Base-by-base conservation (phyloP, 257 asterid species). In the Eustoma russellianum region DNA sequence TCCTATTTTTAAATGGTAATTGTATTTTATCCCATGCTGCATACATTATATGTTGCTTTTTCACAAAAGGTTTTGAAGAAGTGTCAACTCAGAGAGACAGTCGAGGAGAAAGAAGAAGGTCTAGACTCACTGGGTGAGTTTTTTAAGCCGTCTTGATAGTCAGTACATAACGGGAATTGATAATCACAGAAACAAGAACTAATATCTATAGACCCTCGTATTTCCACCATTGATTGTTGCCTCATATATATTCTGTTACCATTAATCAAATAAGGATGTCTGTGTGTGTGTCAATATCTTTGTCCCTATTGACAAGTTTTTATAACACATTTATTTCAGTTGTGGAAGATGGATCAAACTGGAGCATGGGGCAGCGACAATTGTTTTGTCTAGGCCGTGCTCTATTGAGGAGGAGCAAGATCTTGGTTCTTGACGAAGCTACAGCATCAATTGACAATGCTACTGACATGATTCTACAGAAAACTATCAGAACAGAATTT, bases 281-380 rank as follows among this genome's bases (percentile, higher is more conserved):
- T 24, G 3, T 38, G 43, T 38, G 43, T 38, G 43, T 33, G 30
- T 14, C 9, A 7, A 30, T 43, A 41, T n/a, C 17, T 24, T 24
- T 24, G 30, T 24, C 30, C 30, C 30, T 50, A 38, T 24, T 38
- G 19, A 34, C 43, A 44, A 40, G 15, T 14, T 33, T 33, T 49
- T 13, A 15, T 15, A 35, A 34, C 18, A n/a, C 8, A 10, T 19
- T 14, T 13, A 51, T 68, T 57, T 40, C 86, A 92, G 97, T 92
- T 59, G 79, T 78, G 63, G 94, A 92, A 65, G 95, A 92, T 67
- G 98, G 97, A 57, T 83, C 95, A 7, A 92, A 92, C 68, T 92
- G 98, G 98, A 92, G 98, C 72, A 79, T 92, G 94, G 98, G 97
- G 53, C 97, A 87, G 51, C 59, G 96, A 0, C 98, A 92, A 18